Evolutionary conservation across 2,329 filamentous ascomycete species (phyloP).

Genomic region (Nannizzia gypsea): DNA sequence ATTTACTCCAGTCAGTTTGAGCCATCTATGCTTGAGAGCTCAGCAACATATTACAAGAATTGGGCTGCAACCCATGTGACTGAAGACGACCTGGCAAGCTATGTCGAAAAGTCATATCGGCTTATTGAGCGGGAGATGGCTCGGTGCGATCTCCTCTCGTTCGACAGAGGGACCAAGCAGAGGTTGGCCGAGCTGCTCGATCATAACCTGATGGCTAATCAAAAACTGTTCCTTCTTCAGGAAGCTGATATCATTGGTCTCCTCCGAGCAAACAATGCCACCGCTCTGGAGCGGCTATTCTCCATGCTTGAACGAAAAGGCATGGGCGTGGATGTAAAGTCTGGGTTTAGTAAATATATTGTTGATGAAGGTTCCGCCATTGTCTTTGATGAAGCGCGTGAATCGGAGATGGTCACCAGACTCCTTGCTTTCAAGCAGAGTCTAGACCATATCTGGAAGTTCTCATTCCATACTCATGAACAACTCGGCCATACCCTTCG

Average conservation of each 20-base stretch:
- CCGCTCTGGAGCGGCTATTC: slow-evolving; percentile 65
- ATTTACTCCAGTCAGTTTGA: slow-evolving; percentile 75
- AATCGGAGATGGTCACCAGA: slow-evolving; percentile 74
- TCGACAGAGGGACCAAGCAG: slow-evolving; percentile 72
- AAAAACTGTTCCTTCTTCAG: slow-evolving; percentile 55
- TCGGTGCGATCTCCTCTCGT: slow-evolving; percentile 66
- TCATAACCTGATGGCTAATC: slow-evolving; percentile 55
- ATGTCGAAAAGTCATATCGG: slow-evolving; percentile 57
- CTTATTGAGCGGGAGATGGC: slow-evolving; percentile 61
- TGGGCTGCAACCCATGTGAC: slow-evolving; percentile 58
- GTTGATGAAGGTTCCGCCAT: slow-evolving; percentile 61
- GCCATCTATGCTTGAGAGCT: slow-evolving; percentile 55
- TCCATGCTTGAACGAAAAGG: slow-evolving; percentile 59
- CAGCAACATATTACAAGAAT: slow-evolving; percentile 53
- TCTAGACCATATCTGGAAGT: slow-evolving; percentile 63
- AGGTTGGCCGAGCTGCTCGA: slow-evolving; percentile 64
- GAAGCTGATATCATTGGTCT: slow-evolving; percentile 58
- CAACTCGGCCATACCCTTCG: slow-evolving; percentile 65
- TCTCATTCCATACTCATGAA: slow-evolving; percentile 67
- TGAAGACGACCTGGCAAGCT: slow-evolving; percentile 55
- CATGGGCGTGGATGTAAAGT: slow-evolving; percentile 57
- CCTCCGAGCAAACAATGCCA: slow-evolving; percentile 56
- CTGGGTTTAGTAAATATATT: slow-evolving; percentile 70
- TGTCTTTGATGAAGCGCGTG: slow-evolving; percentile 65
- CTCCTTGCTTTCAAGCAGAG: slow-evolving; percentile 69